Conservation (phyloP, 192 early-diverging fungal genomes). For the Podila horticola region DNA sequence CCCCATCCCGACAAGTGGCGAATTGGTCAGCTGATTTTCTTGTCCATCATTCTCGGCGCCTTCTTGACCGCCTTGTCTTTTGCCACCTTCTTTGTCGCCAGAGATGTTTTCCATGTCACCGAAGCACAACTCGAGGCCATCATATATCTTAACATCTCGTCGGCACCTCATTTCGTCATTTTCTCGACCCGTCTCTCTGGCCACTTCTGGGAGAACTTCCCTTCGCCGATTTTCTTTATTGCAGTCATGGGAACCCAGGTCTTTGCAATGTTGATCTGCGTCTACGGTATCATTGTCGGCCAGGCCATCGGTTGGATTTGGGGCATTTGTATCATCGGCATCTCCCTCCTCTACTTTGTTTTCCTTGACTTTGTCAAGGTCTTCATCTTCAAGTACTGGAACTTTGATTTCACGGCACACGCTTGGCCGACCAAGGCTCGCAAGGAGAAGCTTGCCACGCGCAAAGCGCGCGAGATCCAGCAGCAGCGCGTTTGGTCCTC, state of each 20-base stretch:
- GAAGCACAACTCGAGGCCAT: slow-evolving; percentile 77
- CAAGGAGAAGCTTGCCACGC: slow-evolving; percentile 67
- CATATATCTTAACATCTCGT: slow-evolving; percentile 96
- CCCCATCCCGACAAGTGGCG: slow-evolving; percentile 94
- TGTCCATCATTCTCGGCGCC: slow-evolving; percentile 82
- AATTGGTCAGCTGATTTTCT: slow-evolving; percentile 89
- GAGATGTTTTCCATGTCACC: slow-evolving; percentile 69
- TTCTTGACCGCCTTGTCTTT: slow-evolving; percentile 84
- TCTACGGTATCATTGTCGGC: slow-evolving; percentile 72
- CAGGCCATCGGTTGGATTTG: slow-evolving; percentile 78
- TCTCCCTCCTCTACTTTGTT: slow-evolving; percentile 86
- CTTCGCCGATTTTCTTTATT: slow-evolving; percentile 81
- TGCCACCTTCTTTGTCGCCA: slow-evolving; percentile 85
- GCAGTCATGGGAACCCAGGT: slow-evolving; percentile 92
- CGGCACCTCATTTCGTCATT: slow-evolving; percentile 93
- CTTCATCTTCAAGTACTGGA: slow-evolving; percentile 83
- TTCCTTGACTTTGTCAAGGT: slow-evolving; percentile 94
- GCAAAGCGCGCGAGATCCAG: slow-evolving; percentile 59
- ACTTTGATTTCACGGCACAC: slow-evolving; percentile 89
- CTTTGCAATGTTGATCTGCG: slow-evolving; percentile 87
- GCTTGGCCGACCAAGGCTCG: slow-evolving; percentile 80
- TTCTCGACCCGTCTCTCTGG: slow-evolving; percentile 91
- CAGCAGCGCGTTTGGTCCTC: slow-evolving; percentile 56
- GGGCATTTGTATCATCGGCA: slow-evolving; percentile 75
- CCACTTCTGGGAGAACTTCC: slow-evolving; percentile 90